These are phyloP conservation scores for Globisporangium nunn DNA, from an alignment of 352 stramenopile genomes.

Conservation along the genomic window DNA sequence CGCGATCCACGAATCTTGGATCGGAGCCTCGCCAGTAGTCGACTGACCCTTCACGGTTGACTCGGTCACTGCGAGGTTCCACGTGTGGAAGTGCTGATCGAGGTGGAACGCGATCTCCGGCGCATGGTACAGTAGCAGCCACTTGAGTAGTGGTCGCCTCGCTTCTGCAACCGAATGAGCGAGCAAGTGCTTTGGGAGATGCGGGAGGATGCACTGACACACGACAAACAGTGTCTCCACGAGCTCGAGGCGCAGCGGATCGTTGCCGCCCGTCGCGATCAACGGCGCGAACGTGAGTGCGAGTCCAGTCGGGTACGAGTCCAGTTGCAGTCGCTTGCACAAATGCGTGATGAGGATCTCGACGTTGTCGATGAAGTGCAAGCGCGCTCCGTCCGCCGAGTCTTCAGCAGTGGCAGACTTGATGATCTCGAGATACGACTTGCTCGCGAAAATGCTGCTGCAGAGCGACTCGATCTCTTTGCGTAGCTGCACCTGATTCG, in stretches of 20 bases:
- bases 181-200: conserved; percentile 31
- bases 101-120: conserved; percentile 64
- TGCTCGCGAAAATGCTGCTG: conserved; percentile 51
- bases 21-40: conserved; percentile 7
- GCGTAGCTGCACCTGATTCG: conserved; percentile 41
- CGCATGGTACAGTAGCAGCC: conserved; percentile 68
- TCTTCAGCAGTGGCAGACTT: conserved; percentile 17
- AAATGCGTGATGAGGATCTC: conserved; percentile 65
- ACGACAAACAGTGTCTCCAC: conserved; percentile 38
- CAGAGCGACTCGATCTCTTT: conserved; percentile 71
- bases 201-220: conserved; percentile 42
- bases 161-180: conserved; percentile 19
- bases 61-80: conserved; percentile 29
- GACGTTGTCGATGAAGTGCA: conserved; percentile 73
- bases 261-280: conserved; percentile 49
- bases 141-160: conserved; percentile 51
- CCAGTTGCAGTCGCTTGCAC: conserved; percentile 52
- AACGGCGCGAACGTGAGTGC: conserved; percentile 49
- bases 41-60: conserved; percentile 1
- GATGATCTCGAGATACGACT: conserved; percentile 35
- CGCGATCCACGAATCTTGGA: conserved; percentile 63
- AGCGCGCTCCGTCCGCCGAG: conserved; percentile 36
- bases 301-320: conserved; percentile 39
- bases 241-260: conserved; percentile 60
- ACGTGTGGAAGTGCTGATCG: conserved; percentile 66